A percentile compares a stretch with the other conserved stretches of the same genome.
phyloP scores from a whole-genome alignment of 257 asterid genomes.

The Rauvolfia tetraphylla region DNA sequence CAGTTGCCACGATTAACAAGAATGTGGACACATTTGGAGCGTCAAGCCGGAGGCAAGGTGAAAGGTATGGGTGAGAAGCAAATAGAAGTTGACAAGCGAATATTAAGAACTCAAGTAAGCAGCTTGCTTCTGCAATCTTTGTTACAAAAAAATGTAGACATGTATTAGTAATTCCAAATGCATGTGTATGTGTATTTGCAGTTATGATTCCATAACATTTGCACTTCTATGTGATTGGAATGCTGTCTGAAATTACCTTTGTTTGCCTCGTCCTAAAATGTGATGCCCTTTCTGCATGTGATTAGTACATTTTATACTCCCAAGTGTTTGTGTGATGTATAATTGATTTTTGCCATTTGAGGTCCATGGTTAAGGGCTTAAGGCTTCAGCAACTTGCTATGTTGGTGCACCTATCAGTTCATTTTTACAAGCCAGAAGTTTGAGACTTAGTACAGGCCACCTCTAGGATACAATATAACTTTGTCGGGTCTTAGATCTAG shows the following conservation, averaged over 20 bases:
- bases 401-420: no score
- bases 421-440: no score
- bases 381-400: no score
- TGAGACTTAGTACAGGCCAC: no score
- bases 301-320: no score
- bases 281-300: no score
- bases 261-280: background rate
- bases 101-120: conserved; percentile 86
- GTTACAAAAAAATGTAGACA: background rate
- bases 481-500: background rate
- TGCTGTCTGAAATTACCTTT: background rate
- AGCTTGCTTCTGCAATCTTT: conserved; percentile 18
- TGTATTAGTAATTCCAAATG: background rate
- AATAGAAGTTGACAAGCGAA: conserved; percentile 97
- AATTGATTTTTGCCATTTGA: no score
- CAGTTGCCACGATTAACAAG: conserved; percentile 86
- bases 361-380: no score
- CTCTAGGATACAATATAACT: no score
- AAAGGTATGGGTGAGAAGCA: conserved; percentile 99
- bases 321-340: no score
- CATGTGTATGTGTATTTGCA: background rate
- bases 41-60: conserved; percentile 99
- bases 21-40: conserved; percentile 99
- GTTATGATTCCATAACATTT: background rate
- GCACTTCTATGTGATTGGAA: background rate